A percentile compares a stretch with the other conserved stretches of the same genome.
Conservation (phyloP, 805 yeast genomes). For the Saccharomycodes ludwigii region DNA sequence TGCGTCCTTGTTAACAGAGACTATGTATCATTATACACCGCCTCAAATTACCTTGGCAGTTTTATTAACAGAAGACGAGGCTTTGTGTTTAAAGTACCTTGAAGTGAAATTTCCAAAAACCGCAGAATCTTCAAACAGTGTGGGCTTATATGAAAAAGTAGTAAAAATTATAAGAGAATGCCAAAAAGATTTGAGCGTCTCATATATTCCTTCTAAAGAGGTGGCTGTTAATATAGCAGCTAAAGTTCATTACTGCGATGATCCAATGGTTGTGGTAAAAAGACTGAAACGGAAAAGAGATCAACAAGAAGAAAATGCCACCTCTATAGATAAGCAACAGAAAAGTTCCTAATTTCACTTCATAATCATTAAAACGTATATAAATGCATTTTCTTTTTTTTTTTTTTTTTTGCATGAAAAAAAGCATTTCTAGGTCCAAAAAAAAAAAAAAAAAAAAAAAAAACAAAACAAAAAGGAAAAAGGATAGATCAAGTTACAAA, state of each 20-base stretch:
- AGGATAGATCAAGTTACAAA: too few species aligned
- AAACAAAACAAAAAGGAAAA: too few species aligned
- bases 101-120: slow-evolving; percentile 39
- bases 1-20: slow-evolving; percentile 67
- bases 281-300: slow-evolving; percentile 36
- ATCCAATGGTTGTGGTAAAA: slow-evolving; percentile 43
- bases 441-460: too few species aligned
- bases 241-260: slow-evolving; percentile 48
- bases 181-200: slow-evolving; percentile 30
- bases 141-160: slow-evolving; percentile 26
- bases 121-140: slow-evolving; percentile 2
- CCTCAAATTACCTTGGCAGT: slow-evolving; percentile 93
- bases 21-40: slow-evolving; percentile 69
- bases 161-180: slow-evolving; percentile 37
- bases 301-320: slow-evolving; percentile 5
- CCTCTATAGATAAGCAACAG: slow-evolving; percentile 3
- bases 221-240: slow-evolving; percentile 52
- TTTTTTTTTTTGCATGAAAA: too few species aligned
- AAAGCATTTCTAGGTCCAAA: too few species aligned
- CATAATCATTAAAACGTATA: too few species aligned
- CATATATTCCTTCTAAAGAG: slow-evolving; percentile 39
- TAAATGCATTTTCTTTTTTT: too few species aligned
- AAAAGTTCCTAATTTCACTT: too few species aligned
- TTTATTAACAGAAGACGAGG: slow-evolving; percentile 52
- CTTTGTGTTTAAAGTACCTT: slow-evolving; percentile 53